These are phyloP conservation scores for Epichloe coenophiala DNA, from an alignment of 2,329 filamentous ascomycete genomes.

Conservation along the genomic window DNA sequence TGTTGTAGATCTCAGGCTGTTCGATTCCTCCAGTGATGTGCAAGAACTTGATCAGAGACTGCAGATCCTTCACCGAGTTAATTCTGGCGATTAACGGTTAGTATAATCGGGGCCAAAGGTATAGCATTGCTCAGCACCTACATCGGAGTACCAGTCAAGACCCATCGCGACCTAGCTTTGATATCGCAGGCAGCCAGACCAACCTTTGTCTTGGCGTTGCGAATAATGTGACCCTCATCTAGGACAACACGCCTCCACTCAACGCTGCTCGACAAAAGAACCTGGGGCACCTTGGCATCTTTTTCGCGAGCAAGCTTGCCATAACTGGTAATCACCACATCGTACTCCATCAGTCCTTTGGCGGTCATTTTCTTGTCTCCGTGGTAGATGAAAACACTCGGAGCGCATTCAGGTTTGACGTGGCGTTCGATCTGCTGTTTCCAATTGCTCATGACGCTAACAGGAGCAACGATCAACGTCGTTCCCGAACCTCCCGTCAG, in stretches of 20 bases:
- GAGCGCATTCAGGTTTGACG: conserved; percentile 45
- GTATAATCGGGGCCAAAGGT: background rate
- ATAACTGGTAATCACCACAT: conserved; percentile 77
- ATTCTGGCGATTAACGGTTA: conserved; percentile 30
- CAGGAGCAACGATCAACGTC: conserved; percentile 69
- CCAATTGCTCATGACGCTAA: conserved; percentile 89
- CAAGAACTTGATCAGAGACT: conserved; percentile 67
- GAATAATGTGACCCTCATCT: conserved; percentile 73
- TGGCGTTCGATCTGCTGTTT: conserved; percentile 64
- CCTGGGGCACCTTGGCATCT: conserved; percentile 27
- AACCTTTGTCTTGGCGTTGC: conserved; percentile 62
- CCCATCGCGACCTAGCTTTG: conserved; percentile 62
- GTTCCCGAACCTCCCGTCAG: conserved; percentile 41
- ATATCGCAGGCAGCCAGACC: conserved; percentile 55
- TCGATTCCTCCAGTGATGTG: conserved; percentile 64
- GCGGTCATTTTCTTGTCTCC: conserved; percentile 44
- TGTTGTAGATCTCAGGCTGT: conserved; percentile 59
- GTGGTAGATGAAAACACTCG: conserved; percentile 64
- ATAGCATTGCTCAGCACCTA: conserved; percentile 18
- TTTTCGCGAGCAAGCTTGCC: conserved; percentile 60
- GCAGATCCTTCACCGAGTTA: conserved; percentile 70
- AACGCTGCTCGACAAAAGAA: conserved; percentile 25
- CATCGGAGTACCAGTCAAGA: conserved; percentile 70
- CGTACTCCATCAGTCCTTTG: conserved; percentile 47
- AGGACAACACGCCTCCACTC: conserved; percentile 69